Conservation (phyloP, 202 grass and related monocot species). For the Panicum virgatum region DNA sequence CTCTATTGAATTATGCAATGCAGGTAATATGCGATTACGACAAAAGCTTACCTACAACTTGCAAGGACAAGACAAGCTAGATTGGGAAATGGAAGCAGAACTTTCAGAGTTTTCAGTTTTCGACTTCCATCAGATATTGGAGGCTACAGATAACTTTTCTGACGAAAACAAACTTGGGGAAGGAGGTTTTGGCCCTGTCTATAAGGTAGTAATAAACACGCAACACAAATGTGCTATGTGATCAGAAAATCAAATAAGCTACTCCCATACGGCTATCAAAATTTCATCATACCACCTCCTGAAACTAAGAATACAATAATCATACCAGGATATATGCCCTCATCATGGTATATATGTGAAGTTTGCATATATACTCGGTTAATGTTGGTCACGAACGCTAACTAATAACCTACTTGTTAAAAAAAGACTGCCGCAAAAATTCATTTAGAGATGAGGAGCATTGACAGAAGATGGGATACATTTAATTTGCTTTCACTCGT, state of each 20-base stretch:
- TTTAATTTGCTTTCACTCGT: background rate
- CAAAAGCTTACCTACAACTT: background rate
- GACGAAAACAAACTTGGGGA: conserved; percentile 61
- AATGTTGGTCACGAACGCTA: no score
- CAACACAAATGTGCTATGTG: background rate
- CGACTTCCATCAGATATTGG: conserved; percentile 32
- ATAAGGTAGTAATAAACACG: conserved; percentile 55
- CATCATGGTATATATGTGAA: no score
- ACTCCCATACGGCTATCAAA: no score
- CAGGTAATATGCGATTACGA: background rate
- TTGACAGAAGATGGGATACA: no score
- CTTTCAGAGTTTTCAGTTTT: conserved; percentile 44
- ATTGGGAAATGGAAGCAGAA: conserved; percentile 39
- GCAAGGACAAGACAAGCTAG: conserved; percentile 1
- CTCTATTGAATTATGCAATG: background rate
- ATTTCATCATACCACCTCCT: no score
- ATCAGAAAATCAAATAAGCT: no score
- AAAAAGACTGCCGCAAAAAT: no score
- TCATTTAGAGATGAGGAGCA: no score
- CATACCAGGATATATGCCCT: no score
- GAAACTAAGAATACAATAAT: no score
- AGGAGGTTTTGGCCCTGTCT: conserved; percentile 66
- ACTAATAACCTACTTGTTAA: no score
- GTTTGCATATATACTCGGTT: no score
- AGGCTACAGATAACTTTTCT: conserved; percentile 49